phyloP scores from a whole-genome alignment of 1,284 basidiomycete species.

The Mycosarcoma maydis region DNA sequence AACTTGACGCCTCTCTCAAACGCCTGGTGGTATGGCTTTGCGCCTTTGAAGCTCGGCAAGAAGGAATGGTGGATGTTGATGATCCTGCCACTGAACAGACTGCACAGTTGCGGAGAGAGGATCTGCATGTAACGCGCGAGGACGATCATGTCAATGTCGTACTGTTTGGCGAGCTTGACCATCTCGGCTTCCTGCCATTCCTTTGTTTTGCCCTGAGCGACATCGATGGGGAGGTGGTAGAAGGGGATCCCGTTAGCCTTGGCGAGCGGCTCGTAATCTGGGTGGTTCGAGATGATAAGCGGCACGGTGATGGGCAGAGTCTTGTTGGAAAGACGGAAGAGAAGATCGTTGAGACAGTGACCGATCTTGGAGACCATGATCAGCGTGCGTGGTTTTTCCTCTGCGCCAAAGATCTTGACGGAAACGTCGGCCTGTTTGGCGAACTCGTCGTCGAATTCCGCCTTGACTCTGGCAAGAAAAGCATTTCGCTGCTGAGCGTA shows the following conservation, averaged over 20 bases:
- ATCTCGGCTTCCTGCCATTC: conserved; percentile 64
- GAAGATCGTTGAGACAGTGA: conserved; percentile 64
- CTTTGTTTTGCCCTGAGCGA: conserved; percentile 60
- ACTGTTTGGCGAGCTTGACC: conserved; percentile 56
- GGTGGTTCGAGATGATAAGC: conserved; percentile 64
- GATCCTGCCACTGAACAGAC: conserved; percentile 52
- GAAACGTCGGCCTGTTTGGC: conserved; percentile 43
- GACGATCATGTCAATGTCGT: conserved; percentile 64
- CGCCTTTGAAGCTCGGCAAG: conserved; percentile 64
- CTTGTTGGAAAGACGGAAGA: conserved; percentile 58
- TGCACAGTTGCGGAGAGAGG: conserved; percentile 56
- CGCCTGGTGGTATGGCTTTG: conserved; percentile 65
- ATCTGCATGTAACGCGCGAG: conserved; percentile 66
- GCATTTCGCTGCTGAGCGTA: conserved; percentile 34
- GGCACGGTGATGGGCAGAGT: conserved; percentile 58
- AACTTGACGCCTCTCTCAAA: conserved; percentile 63
- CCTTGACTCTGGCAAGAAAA: conserved; percentile 36
- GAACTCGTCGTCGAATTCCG: conserved; percentile 57
- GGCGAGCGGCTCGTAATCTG: conserved; percentile 59
- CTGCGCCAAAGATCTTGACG: conserved; percentile 56
- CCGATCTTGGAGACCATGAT: conserved; percentile 66
- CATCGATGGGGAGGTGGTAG: conserved; percentile 63
- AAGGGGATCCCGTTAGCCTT: conserved; percentile 63
- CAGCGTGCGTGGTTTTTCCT: conserved; percentile 58
- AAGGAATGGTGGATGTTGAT: conserved; percentile 67